Percentiles rank a stretch among this genome's conserved stretches.
Evolutionary conservation across 1,139 yeast genomes (phyloP).

Genomic region (Suhomyces bolitotheri): DNA sequence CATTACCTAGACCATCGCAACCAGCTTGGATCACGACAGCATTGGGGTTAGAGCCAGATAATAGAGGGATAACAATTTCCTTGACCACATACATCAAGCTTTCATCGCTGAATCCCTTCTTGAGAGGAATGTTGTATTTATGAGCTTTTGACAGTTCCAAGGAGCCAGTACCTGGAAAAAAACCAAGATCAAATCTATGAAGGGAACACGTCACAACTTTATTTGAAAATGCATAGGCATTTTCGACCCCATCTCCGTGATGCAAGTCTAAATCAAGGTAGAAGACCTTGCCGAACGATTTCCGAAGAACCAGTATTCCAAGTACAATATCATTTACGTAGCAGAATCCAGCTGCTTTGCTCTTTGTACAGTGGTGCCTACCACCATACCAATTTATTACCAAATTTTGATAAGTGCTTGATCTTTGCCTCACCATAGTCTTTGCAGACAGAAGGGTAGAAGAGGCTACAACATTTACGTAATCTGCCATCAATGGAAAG

Average conservation of each 20-base stretch:
- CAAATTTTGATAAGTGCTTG: constrained; percentile 25
- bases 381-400: constrained; percentile 82
- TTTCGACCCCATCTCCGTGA: constrained; percentile 80
- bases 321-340: constrained; percentile 68
- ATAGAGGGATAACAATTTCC: constrained; percentile 46
- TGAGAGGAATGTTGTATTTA: constrained; percentile 57
- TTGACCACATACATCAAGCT: constrained; percentile 38
- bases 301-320: constrained; percentile 50
- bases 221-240: constrained; percentile 57
- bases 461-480: constrained; percentile 55
- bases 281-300: constrained; percentile 47
- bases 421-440: constrained; percentile 21
- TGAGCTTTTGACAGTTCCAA: constrained; percentile 28
- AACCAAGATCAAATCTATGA: constrained; percentile 65
- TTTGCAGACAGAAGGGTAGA: constrained; percentile 57
- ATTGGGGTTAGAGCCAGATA: constrained; percentile 44
- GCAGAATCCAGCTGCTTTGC: constrained; percentile 70
- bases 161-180: constrained; percentile 73
- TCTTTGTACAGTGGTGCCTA: constrained; percentile 64
- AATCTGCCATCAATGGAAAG: constrained; percentile 54
- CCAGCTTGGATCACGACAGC: constrained; percentile 68
- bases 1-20: constrained; percentile 64
- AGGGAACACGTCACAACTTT: constrained; percentile 63
- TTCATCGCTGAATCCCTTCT: constrained; percentile 55
- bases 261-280: constrained; percentile 75